Evolutionary conservation across 768 basidiomycete genomes (phyloP), one percentile per base, ranked within the genome.

Genomic region (Tylopilus subfusipes): DNA sequence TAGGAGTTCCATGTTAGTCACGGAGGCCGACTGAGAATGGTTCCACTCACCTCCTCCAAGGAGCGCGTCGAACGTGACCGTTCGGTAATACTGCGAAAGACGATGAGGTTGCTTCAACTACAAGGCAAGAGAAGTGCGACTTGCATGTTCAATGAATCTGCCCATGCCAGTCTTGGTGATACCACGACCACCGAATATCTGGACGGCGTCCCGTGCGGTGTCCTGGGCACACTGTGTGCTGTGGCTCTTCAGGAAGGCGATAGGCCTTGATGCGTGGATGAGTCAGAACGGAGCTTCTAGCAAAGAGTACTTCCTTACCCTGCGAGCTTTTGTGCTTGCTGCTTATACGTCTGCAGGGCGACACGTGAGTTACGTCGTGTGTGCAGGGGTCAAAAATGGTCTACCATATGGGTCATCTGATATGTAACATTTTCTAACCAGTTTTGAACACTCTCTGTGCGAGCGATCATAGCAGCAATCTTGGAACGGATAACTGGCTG

Each of bases 401-500:
- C 44, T 18, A 79, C 77, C 92, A 94, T 93, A 52, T 90, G 80
- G 60, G 76, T 83, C 90, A 93, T 93, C 69, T 94, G 92, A 67
- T 85, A 87, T 0, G 92, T 94, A 50, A 95, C 72, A 53, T 81
- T 87, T 73, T 95, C 93, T 18, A 94, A 73, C 91, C 90, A 94
- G n/a, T 77, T 80, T 64, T 94, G 93, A 11, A 82, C 81, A 25
- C 85, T 81, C 68, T 95, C 93, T 29, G 85, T 77, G 34, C 90
- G 85, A 29, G 90, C 80, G 51, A 97, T 93, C 92, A 98, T 98
- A 7, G 66, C 76, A 4, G 93, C 93, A 44, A 98, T 72, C 76
- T 94, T 97, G 42, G 82, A 73, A 21, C 95, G 85, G 63, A 98
- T 90, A 54, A 98, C 89, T 0, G 94, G 83, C 65, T 93, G 89